phyloP scores from a whole-genome alignment of 2,329 filamentous ascomycete genomes.

The Fusarium sp. region DNA sequence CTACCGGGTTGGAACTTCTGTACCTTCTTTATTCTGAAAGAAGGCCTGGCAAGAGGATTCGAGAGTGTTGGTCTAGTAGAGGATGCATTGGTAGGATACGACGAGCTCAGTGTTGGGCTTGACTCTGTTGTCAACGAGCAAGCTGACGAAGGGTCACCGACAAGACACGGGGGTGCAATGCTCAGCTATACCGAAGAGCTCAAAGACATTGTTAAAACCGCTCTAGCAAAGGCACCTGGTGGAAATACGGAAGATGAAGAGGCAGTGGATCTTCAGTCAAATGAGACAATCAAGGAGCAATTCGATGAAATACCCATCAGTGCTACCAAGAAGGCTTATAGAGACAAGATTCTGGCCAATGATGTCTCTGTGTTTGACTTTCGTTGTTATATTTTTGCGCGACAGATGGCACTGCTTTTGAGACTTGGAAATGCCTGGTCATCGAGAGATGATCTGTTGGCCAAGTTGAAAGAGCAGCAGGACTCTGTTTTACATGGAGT shows the following conservation, averaged over 20 bases:
- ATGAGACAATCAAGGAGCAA: slow-evolving; percentile 54
- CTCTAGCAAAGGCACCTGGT: slow-evolving; percentile 56
- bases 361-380: slow-evolving; percentile 98
- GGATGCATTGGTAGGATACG: slow-evolving; percentile 93
- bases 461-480: slow-evolving; percentile 72
- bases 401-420: slow-evolving; percentile 85
- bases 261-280: slow-evolving; percentile 64
- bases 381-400: slow-evolving; percentile 89
- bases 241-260: slow-evolving; percentile 55
- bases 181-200: slow-evolving; percentile 80
- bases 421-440: slow-evolving; percentile 82
- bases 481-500: slow-evolving; percentile 69
- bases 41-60: slow-evolving; percentile 91
- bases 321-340: slow-evolving; percentile 81
- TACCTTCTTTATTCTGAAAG: slow-evolving; percentile 98
- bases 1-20: slow-evolving; percentile 99
- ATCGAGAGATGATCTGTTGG: slow-evolving; percentile 71
- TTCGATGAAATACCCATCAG: slow-evolving; percentile 72
- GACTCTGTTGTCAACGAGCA: slow-evolving; percentile 86
- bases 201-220: slow-evolving; percentile 67
- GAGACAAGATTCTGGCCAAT: slow-evolving; percentile 91
- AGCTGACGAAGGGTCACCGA: slow-evolving; percentile 66
- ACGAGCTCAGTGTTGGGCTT: slow-evolving; percentile 89
- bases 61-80: slow-evolving; percentile 97
- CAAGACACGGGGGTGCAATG: slow-evolving; percentile 79